Evolutionary conservation across 768 basidiomycete species (phyloP).

Genomic region (Lactarius hatsudake): DNA sequence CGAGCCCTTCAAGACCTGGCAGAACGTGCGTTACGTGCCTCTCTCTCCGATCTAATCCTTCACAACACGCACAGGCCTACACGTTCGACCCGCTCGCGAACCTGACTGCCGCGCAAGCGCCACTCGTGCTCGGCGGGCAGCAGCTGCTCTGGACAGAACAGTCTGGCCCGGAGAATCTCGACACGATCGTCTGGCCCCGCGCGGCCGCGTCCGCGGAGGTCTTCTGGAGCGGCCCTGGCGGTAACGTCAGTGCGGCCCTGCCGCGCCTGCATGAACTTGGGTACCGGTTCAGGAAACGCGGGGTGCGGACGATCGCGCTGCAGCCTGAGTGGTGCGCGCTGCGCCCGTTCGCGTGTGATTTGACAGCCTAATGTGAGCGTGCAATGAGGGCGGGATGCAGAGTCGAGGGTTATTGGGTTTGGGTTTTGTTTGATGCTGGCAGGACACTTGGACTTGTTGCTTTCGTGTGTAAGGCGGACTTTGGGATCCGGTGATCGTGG

Average conservation of each 20-base stretch:
- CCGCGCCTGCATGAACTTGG: slow-evolving; percentile 55
- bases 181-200: slow-evolving; percentile 69
- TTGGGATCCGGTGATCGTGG: not conserved
- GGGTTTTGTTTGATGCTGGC: not conserved
- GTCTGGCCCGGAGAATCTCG: slow-evolving; percentile 63
- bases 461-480: not conserved
- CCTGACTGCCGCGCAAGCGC: slow-evolving; percentile 44
- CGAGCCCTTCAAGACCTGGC: slow-evolving; percentile 80
- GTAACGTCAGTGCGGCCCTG: slow-evolving; percentile 43
- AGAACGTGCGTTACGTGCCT: slow-evolving; percentile 44
- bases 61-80: slow-evolving; percentile 55
- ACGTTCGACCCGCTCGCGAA: slow-evolving; percentile 70
- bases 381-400: not conserved
- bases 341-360: slow-evolving; percentile 29
- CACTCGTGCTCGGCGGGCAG: slow-evolving; percentile 69
- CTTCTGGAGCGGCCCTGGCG: slow-evolving; percentile 63
- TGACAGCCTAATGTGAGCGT: not conserved
- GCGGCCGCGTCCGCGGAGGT: slow-evolving; percentile 70
- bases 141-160: slow-evolving; percentile 76
- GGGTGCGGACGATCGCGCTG: slow-evolving; percentile 36
- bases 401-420: too few species aligned
- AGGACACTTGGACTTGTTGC: not conserved
- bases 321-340: slow-evolving; percentile 46
- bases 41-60: too few species aligned
- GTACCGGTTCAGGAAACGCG: slow-evolving; percentile 37